Evolutionary conservation across 805 yeast species (phyloP).

Genomic region (Saturnispora saitoi): DNA sequence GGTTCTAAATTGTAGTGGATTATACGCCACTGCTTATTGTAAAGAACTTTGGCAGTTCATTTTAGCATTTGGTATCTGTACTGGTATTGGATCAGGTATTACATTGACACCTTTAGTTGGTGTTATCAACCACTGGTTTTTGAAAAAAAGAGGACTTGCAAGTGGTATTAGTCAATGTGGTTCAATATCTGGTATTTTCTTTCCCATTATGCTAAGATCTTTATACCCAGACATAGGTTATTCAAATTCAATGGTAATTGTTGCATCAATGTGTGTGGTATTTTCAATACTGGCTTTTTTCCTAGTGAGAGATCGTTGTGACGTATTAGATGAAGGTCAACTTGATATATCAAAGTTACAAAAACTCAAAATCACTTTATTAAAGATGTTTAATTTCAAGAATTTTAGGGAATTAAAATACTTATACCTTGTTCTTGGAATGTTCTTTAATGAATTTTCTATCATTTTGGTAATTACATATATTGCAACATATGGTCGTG

Average conservation of each 20-base stretch:
- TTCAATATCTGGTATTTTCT: slow-evolving; percentile 42
- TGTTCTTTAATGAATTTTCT: slow-evolving; percentile 41
- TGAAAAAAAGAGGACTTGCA: slow-evolving; percentile 48
- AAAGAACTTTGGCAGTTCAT: slow-evolving; percentile 52
- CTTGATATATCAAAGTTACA: slow-evolving; percentile 14
- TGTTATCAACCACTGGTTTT: slow-evolving; percentile 61
- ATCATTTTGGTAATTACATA: slow-evolving; percentile 42
- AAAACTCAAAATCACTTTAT: slow-evolving; percentile 13
- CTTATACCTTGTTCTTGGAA: slow-evolving; percentile 32
- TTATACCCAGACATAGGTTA: slow-evolving; percentile 44
- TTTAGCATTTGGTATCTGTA: slow-evolving; percentile 46
- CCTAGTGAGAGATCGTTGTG: slow-evolving; percentile 36
- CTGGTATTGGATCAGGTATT: slow-evolving; percentile 55
- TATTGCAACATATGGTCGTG: slow-evolving; percentile 44
- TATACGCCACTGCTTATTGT: slow-evolving; percentile 35
- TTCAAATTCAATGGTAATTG: slow-evolving; percentile 44
- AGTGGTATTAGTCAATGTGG: slow-evolving; percentile 43
- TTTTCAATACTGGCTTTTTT: slow-evolving; percentile 30
- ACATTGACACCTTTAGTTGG: slow-evolving; percentile 56
- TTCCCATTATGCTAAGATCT: slow-evolving; percentile 45
- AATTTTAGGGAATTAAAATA: slow-evolving; percentile 32
- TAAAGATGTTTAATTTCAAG: slow-evolving; percentile 31
- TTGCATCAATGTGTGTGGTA: slow-evolving; percentile 39
- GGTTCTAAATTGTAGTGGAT: slow-evolving; percentile 28
- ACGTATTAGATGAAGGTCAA: slow-evolving; percentile 19